Base-by-base conservation (phyloP, 495 filamentous ascomycete species). In the Penicillium roqueforti region DNA sequence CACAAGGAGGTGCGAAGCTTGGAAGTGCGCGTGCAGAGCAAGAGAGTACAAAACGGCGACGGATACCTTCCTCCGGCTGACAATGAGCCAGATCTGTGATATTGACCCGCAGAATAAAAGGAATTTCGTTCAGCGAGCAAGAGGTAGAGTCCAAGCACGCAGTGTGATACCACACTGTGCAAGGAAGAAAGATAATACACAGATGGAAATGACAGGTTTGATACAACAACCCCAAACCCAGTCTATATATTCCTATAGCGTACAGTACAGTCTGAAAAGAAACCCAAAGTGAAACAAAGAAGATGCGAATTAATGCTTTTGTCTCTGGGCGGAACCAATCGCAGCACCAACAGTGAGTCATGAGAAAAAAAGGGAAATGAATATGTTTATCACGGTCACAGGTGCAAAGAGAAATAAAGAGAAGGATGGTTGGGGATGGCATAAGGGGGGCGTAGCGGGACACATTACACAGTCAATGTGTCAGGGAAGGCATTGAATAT, bases 291-390 rank as follows among this genome's bases (percentile, higher is more conserved):
- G 19, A 42, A 55, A 54, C 43, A 56, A 58, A 55, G 14, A 36
- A 23, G 47, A 36, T 34, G 54, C 37, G 22, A 55, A 64, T 62
- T 60, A 63, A 54, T 65, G 53, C 59, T 65, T 65, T 67, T 63
- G 26, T 52, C 51, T 44, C 47, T 38, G n/a, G 25, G 47, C 51
- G 39, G 40, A 44, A 59, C 49, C 28, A 43, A 52, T 38, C 36
- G 48, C 19, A 38, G 53, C 47, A 60, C 53, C 37, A 57, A 55
- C 19, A 25, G 53, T 45, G 46, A 56, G 58, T 56, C 54, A 65
- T 64, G 54, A 54, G 37, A 49, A 56, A 40, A 45, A 47, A 47
- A 63, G 20, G 32, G 29, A 47, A 54, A 57, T 61, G 62, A 45
- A 61, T 56, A 63, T 61, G 61, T 61, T 56, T 62, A 63, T 65